A percentile compares a stretch with the other conserved stretches of the same genome.
phyloP scores from a whole-genome alignment of 352 stramenopile genomes.

The Pythium apleroticum region DNA sequence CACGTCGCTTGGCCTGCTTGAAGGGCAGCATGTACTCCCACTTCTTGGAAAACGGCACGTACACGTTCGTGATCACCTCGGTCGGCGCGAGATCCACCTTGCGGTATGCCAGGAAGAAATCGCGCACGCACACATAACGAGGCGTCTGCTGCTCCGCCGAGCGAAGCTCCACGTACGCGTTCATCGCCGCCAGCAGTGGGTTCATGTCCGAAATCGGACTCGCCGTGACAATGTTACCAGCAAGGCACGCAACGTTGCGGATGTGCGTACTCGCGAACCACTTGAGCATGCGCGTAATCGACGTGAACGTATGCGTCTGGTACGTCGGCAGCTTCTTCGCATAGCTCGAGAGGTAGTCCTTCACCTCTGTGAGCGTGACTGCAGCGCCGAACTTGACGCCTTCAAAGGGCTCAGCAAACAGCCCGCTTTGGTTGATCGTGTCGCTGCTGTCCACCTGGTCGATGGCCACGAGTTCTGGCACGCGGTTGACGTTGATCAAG shows the following conservation, averaged over 20 bases:
- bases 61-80: slow-evolving; percentile 92
- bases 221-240: slow-evolving; percentile 96
- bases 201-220: slow-evolving; percentile 98
- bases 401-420: slow-evolving; percentile 41
- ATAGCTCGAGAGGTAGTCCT: slow-evolving; percentile 49
- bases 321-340: slow-evolving; percentile 38
- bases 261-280: slow-evolving; percentile 98
- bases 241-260: slow-evolving; percentile 95
- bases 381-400: slow-evolving; percentile 82
- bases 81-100: slow-evolving; percentile 87
- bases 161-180: slow-evolving; percentile 67
- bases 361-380: slow-evolving; percentile 72
- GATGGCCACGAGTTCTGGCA: slow-evolving; percentile 62
- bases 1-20: slow-evolving; percentile 93
- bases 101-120: slow-evolving; percentile 96
- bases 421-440: slow-evolving; percentile 50
- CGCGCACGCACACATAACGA: slow-evolving; percentile 66
- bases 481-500: slow-evolving; percentile 68
- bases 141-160: slow-evolving; percentile 25
- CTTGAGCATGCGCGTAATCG: slow-evolving; percentile 90
- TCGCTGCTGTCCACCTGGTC: slow-evolving; percentile 37
- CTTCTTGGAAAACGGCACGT: slow-evolving; percentile 83
- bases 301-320: slow-evolving; percentile 51
- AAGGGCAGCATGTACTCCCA: slow-evolving; percentile 95
- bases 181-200: slow-evolving; percentile 90